Base-by-base conservation (phyloP, 495 filamentous ascomycete species). In the Cenococcum geophilum region DNA sequence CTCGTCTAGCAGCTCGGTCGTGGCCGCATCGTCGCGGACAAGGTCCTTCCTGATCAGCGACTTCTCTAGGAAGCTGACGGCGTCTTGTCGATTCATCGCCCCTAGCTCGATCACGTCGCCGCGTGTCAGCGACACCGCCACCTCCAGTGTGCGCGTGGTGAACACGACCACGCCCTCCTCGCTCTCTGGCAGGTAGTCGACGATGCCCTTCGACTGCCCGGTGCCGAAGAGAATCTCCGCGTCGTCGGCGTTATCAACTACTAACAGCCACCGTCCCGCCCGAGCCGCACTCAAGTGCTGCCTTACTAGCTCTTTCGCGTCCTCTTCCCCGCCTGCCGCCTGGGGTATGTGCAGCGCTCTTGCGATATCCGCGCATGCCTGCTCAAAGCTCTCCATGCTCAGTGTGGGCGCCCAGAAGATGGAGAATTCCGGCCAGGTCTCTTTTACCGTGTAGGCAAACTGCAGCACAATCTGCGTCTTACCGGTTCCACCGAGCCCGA, bases 401-500 rank as follows among this genome's bases (percentile, higher is more conserved):
- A n/a, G n/a, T n/a, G n/a, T n/a, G n/a, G n/a, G n/a, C n/a, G n/a
- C n/a, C n/a, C n/a, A n/a, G n/a, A n/a, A n/a, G n/a, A n/a, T n/a
- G n/a, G n/a, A n/a, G n/a, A n/a, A n/a, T n/a, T n/a, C n/a, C n/a
- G n/a, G n/a, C n/a, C n/a, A n/a, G n/a, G n/a, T n/a, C n/a, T n/a
- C n/a, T n/a, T n/a, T n/a, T n/a, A n/a, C n/a, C n/a, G n/a, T n/a
- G n/a, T 61, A 65, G 3, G 53, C 50, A 21, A 68, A 42, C 36
- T 62, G 43, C 5, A 68, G 58, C 18, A 52, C 63, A 21, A 68
- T 1, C 50, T 68, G 66, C 12, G 66, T 62, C 49, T 68, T 68
- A 8, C 66, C 66, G 14, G 65, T 61, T 9, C 61, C 61, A 6
- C 61, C 60, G 5, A 62, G 51, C 1, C 62, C 59, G 32, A 27